Evolutionary conservation across 768 basidiomycete genomes (phyloP), one percentile per base, ranked within the genome.

Genomic region (Boletus sp.): DNA sequence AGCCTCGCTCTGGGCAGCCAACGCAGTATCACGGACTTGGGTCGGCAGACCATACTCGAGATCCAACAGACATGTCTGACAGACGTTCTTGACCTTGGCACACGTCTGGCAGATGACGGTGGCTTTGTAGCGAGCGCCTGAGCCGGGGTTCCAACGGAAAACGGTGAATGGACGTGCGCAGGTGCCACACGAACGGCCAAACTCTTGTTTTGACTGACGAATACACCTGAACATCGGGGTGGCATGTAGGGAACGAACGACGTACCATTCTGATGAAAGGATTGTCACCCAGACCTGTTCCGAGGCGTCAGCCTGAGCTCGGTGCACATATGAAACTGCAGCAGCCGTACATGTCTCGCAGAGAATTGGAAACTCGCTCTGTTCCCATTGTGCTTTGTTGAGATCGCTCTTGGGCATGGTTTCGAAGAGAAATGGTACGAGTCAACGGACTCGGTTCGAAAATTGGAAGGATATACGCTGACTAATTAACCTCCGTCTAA

Each of bases 201-300:
- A 96, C 67, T 94, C 90, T 81, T 98, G 97, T 74, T 98, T 98
- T 7, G 92, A 93, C 96, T 98, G 87, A 88, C 88, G 90, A 50
- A 33, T 41, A 29, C 5, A 17, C 19, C 0, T 64, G 17, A 61
- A 27, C 19, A 19, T 39, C 46, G 27, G 13, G 29, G 47, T 46
- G 38, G 27, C 15, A 53, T 5, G 39, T 42, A 54, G 27, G 7
- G 19, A 51, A 58, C 37, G 40, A 14, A 41, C 25, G 33, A 25
- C 83, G 60, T 59, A 93, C 94, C 94, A 98, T 98, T 60, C 93
- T 84, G 49, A 96, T 83, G 75, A 96, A 99, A 1, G 94, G 90
- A 74, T 92, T 95, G 65, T 83, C 79, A 44, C 93, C 93, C 32
- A 96, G 76, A 75, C 91, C 90, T 92, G 63, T 54, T 15, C 7